Evolutionary conservation across 805 yeast species (phyloP), one percentile per base, ranked within the genome.

Genomic region (Clavispora asparagi): DNA sequence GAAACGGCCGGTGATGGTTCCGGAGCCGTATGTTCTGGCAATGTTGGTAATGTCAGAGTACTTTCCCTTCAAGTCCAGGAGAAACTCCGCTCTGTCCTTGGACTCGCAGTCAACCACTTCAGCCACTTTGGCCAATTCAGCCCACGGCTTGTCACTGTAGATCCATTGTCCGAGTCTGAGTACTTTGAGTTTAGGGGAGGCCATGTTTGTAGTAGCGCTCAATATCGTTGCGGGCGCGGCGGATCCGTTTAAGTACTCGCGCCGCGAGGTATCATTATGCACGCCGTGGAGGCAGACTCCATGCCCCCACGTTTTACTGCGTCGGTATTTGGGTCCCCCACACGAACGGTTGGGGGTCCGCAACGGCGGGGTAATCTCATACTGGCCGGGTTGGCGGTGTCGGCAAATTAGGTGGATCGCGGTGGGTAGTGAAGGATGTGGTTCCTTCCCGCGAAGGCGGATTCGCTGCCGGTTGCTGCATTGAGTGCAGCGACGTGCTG

Each of bases 1-100:
- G 51, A 85, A 80, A 39, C 79, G 63, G 1, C 91, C 91, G 3
- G 88, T 82, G 42, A 70, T 65, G 7, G 53, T 51, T 10, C 73
- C 71, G 49, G 83, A 74, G 5, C 63, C 70, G 47, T 76, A 82
- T 1, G 89, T 81, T 52, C 90, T 71, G 41, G 69, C 66, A 45
- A 76, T 71, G 38, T 64, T 64, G 31, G 65, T 64, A 30, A 76
- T 58, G 40, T 72, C 76, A 38, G 60, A 57, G 58, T 77, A 77
- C 57, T 76, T 76, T 4, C 64, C 59, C 47, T 68, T 61, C 56
- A 75, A 64, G 50, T 76, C 80, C 29, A 49, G 17, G 48, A 76
- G 53, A 50, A 77, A 76, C 55, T 73, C 73, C 16, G 58, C 61
- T 51, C 77, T 56, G 48, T 54, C 56, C 17, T 51, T 43, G 19